These are phyloP conservation scores for Cryptosporidium sp. DNA, from an alignment of 169 alveolate species.

Conservation along the genomic window DNA sequence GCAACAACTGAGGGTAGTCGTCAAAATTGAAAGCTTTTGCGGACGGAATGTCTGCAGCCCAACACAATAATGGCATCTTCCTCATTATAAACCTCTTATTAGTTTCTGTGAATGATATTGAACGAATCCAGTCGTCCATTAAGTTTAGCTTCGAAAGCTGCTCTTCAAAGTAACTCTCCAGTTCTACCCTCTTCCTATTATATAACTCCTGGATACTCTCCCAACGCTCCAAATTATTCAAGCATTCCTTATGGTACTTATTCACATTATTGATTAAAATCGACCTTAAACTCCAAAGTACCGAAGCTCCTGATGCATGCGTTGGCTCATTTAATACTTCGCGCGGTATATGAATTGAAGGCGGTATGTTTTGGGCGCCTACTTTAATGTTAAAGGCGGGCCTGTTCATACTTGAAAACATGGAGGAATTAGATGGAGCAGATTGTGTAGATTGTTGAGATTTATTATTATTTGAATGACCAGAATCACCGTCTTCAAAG, in stretches of 20 bases:
- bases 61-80: slow-evolving; percentile 62
- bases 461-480: background rate
- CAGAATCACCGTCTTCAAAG: background rate
- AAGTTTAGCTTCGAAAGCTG: background rate
- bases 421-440: background rate
- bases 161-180: slow-evolving; percentile 48
- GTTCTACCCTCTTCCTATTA: slow-evolving; percentile 23
- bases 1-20: slow-evolving; percentile 55
- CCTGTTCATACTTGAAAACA: background rate
- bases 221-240: slow-evolving; percentile 50
- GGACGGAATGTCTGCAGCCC: slow-evolving; percentile 47
- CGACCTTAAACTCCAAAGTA: slow-evolving; percentile 73
- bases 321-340: slow-evolving; percentile 65
- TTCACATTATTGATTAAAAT: slow-evolving; percentile 51
- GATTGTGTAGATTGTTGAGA: background rate
- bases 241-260: slow-evolving; percentile 57
- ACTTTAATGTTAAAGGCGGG: background rate
- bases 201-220: slow-evolving; percentile 31
- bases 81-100: slow-evolving; percentile 67
- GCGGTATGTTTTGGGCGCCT: slow-evolving; percentile 31
- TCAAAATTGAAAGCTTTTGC: slow-evolving; percentile 59
- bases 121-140: slow-evolving; percentile 75
- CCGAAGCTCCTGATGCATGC: slow-evolving; percentile 61
- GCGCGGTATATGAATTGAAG: slow-evolving; percentile 61
- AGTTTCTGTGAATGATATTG: slow-evolving; percentile 67